A percentile compares a stretch with the other conserved stretches of the same genome.
Conservation (phyloP, 169 alveolate species). For the Eimeria praecox region DNA sequence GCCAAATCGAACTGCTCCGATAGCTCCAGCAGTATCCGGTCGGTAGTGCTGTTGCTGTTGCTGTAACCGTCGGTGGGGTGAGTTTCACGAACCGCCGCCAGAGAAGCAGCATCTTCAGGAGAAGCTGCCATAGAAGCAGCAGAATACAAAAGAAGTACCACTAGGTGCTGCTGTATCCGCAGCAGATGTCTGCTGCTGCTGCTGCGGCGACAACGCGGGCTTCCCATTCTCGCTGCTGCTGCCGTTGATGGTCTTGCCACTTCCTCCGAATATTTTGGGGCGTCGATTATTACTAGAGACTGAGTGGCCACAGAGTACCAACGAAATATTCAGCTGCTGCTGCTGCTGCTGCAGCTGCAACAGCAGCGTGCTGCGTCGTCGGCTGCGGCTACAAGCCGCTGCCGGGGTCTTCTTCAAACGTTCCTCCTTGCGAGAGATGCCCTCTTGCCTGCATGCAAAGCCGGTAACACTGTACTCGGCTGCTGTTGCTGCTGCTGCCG, state of each 20-base stretch:
- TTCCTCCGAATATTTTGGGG: background rate
- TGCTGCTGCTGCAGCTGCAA: background rate
- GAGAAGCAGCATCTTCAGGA: background rate
- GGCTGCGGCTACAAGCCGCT: slow-evolving; percentile 28
- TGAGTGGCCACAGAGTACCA: background rate
- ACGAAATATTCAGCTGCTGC: background rate
- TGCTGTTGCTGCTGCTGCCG: background rate
- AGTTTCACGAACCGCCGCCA: background rate
- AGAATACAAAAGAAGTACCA: background rate
- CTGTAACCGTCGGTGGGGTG: background rate
- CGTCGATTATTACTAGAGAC: background rate
- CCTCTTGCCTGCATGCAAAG: background rate
- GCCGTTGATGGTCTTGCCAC: background rate
- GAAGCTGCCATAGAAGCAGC: slow-evolving; percentile 1
- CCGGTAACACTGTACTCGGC: background rate
- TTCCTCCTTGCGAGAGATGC: background rate
- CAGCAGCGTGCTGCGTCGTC: background rate
- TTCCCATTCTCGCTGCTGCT: background rate
- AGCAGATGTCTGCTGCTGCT: background rate
- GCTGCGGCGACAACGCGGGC: background rate
- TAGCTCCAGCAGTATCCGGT: background rate
- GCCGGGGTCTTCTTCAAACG: background rate
- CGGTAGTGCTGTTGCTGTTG: background rate
- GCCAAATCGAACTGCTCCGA: background rate
- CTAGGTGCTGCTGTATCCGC: background rate